Evolutionary conservation across 805 yeast genomes (phyloP), one percentile per base, ranked within the genome.

Genomic region (Candida anglica): DNA sequence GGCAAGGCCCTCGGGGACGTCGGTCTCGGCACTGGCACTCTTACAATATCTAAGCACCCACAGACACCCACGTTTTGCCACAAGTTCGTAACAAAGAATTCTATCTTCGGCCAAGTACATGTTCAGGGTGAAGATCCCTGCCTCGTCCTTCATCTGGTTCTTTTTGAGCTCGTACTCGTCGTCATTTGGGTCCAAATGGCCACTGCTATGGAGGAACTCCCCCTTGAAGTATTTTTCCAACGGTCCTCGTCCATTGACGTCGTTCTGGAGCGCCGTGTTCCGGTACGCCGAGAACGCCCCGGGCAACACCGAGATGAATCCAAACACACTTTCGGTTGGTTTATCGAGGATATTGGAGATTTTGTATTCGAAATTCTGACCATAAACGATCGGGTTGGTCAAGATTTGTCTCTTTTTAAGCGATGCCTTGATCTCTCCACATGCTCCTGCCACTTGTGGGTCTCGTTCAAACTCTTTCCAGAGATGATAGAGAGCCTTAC

Each of bases 21-120:
- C 85, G 3, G 85, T 79, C 44, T 78, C 84, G 2, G 84, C 85
- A 44, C 70, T 63, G 11, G 84, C 79, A 32, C 72, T 69, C 48
- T 77, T 77, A 48, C 79, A 77, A 50, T 79, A 79, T 16, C 81
- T 57, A 43, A 79, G 66, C 39, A 77, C 71, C 85, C 85, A 79
- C 34, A 72, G 64, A 43, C 74, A 69, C 8, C 69, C 70, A 23
- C 60, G 58, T 50, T 79, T 79, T 36, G 81, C 79, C 13, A 75
- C 77, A 34, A 79, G 70, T 46, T 79, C 85, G 48, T 73, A 75
- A 56, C 85, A 79, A 40, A 79, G 61, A 44, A 79, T 79, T 46
- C 85, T 73, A 48, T 79, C 85, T 55, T 79, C 85, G 36, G 85
- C 85, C 43, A 79, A 59, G 47, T 78, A 79, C 85, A 79, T 79